A percentile compares a stretch with the other conserved stretches of the same genome.
phyloP scores from a whole-genome alignment of 2,329 filamentous ascomycete species.

The Amauroascus niger region DNA sequence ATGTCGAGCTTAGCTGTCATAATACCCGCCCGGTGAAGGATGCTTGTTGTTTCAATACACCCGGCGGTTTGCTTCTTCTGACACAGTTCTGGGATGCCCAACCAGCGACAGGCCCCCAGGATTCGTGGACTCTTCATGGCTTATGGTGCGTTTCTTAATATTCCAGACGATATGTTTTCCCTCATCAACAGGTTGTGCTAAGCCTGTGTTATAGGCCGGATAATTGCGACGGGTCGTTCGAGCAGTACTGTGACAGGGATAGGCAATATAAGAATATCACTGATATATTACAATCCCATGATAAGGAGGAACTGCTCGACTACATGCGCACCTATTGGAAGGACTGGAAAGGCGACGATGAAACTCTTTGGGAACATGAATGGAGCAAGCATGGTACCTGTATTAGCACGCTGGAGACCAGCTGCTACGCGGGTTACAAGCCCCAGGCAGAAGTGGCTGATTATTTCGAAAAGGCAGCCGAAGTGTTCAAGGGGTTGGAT shows the following conservation, averaged over 20 bases:
- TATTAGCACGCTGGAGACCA: slow-evolving; percentile 56
- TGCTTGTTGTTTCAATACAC: slow-evolving; percentile 51
- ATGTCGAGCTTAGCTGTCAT: slow-evolving; percentile 46
- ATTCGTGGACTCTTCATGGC: slow-evolving; percentile 52
- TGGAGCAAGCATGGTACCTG: slow-evolving; percentile 65
- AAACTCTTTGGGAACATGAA: slow-evolving; percentile 59
- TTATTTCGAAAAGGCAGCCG: slow-evolving; percentile 47
- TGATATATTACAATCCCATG: slow-evolving; percentile 44
- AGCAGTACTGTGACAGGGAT: slow-evolving; percentile 46
- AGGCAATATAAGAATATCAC: slow-evolving; percentile 51
- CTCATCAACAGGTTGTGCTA: not conserved
- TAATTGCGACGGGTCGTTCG: slow-evolving; percentile 50
- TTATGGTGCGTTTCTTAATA: slow-evolving; percentile 37
- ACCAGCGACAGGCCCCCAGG: slow-evolving; percentile 44
- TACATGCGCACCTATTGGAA: slow-evolving; percentile 56
- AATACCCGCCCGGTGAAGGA: slow-evolving; percentile 42
- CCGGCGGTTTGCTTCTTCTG: slow-evolving; percentile 48
- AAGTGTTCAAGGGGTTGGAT: slow-evolving; percentile 47
- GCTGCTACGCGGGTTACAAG: slow-evolving; percentile 52
- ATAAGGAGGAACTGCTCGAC: slow-evolving; percentile 41
- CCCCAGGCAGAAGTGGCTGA: slow-evolving; percentile 49
- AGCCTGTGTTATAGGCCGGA: slow-evolving; percentile 34
- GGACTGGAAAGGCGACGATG: slow-evolving; percentile 45
- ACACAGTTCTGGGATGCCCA: slow-evolving; percentile 54
- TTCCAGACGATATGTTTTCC: not conserved